phyloP scores from a whole-genome alignment of 2,329 filamentous ascomycete species.

The Trichoderma hamatum region DNA sequence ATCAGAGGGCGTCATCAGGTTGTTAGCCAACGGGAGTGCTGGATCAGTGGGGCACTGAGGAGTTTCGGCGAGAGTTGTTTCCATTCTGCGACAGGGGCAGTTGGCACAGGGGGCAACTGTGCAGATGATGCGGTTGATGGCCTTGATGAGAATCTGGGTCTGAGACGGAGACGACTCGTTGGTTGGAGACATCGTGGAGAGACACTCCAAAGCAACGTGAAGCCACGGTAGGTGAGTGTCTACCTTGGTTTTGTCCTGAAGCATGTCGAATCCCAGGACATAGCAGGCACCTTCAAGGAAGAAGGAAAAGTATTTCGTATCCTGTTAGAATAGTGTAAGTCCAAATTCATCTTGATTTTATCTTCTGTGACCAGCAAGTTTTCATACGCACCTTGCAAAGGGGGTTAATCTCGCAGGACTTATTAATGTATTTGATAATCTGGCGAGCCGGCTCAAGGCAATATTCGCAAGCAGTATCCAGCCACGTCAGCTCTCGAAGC shows the following conservation, averaged over 20 bases:
- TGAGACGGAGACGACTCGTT: conserved; percentile 3
- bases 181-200: conserved; percentile 5
- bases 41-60: neutral
- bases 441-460: conserved; percentile 19
- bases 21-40: neutral
- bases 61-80: neutral
- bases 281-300: conserved; percentile 19
- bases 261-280: conserved; percentile 21
- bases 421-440: conserved; percentile 18
- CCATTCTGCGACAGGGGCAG: neutral
- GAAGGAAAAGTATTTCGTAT: conserved; percentile 16
- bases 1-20: conserved; percentile 4
- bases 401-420: conserved; percentile 18
- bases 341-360: neutral
- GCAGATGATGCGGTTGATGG: conserved; percentile 21
- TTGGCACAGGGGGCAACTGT: conserved; percentile 5
- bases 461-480: conserved; percentile 18
- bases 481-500: conserved; percentile 17
- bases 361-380: neutral
- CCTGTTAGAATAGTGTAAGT: neutral
- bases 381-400: conserved; percentile 7
- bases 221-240: conserved; percentile 16
- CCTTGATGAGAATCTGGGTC: conserved; percentile 20
- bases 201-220: conserved; percentile 15
- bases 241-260: conserved; percentile 20